Conservation (phyloP, 805 yeast species). For the Candida chilensis region DNA sequence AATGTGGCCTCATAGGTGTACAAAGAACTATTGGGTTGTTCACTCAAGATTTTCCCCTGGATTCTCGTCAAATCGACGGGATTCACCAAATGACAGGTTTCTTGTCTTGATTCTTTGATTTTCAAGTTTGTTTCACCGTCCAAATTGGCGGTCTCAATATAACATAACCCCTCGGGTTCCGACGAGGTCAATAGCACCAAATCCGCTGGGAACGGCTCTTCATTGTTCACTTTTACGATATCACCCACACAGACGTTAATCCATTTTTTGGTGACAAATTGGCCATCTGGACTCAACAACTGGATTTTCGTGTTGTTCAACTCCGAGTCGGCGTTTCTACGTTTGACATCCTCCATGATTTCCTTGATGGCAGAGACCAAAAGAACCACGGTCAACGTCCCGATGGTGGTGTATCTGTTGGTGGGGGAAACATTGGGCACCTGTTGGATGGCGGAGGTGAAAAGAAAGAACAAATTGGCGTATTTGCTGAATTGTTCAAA, state of each 20-base stretch:
- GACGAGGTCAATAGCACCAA: conserved; percentile 77
- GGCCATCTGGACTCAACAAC: conserved; percentile 59
- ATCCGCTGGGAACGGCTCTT: conserved; percentile 94
- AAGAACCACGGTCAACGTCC: conserved; percentile 78
- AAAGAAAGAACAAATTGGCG: conserved; percentile 88
- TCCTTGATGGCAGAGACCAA: conserved; percentile 91
- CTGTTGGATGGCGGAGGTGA: conserved; percentile 91
- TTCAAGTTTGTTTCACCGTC: conserved; percentile 98
- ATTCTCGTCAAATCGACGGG: conserved; percentile 48
- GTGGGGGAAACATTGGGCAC: conserved; percentile 97
- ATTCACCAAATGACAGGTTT: conserved; percentile 65
- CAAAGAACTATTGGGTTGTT: conserved; percentile 87
- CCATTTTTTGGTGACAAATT: conserved; percentile 68
- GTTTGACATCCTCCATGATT: conserved; percentile 80
- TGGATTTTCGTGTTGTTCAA: conserved; percentile 69
- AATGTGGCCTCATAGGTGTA: conserved; percentile 94
- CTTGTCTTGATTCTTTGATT: conserved; percentile 80
- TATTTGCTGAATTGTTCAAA: conserved; percentile 96
- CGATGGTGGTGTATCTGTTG: conserved; percentile 89
- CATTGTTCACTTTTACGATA: conserved; percentile 73
- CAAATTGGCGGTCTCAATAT: conserved; percentile 92
- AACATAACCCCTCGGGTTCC: conserved; percentile 97
- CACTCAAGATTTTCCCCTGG: conserved; percentile 63
- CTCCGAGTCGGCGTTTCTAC: conserved; percentile 83
- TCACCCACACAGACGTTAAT: conserved; percentile 87